Percentiles rank a stretch among this genome's conserved stretches.
phyloP scores from a whole-genome alignment of 1,139 yeast genomes.

The Debaryomyces nepalensis region DNA sequence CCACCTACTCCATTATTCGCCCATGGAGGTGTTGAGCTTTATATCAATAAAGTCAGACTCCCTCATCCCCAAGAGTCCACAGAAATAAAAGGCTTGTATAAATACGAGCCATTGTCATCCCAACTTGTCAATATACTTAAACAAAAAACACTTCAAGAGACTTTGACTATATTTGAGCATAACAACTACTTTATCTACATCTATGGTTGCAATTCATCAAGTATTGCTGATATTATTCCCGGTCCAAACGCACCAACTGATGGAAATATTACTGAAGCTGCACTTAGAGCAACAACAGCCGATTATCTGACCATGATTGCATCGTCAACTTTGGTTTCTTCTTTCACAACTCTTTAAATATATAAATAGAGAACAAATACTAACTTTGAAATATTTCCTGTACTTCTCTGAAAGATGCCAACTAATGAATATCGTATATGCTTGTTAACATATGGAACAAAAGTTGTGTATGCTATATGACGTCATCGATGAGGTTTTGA shows the following conservation, averaged over 20 bases:
- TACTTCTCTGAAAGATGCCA: no score
- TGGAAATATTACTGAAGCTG: background rate
- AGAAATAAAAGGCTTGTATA: slow-evolving; percentile 4
- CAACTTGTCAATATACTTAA: slow-evolving; percentile 4
- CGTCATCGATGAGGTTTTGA: no score
- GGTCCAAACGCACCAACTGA: background rate
- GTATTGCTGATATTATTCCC: background rate
- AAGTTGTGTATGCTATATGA: no score
- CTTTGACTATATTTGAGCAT: slow-evolving; percentile 5
- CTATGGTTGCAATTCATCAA: slow-evolving; percentile 7
- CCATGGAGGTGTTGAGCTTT: slow-evolving; percentile 9
- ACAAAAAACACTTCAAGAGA: slow-evolving; percentile 3
- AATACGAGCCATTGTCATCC: slow-evolving; percentile 2
- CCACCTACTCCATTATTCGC: slow-evolving; percentile 8
- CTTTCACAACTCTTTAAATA: background rate
- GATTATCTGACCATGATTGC: background rate
- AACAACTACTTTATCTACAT: slow-evolving; percentile 1
- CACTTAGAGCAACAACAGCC: background rate
- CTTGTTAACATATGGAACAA: no score
- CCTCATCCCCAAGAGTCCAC: slow-evolving; percentile 5
- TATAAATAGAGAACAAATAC: background rate
- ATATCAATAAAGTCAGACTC: slow-evolving; percentile 5
- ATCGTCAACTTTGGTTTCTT: background rate
- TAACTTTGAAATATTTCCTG: background rate
- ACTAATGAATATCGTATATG: no score